These are phyloP conservation scores for Ophiobolus disseminans DNA, from an alignment of 2,329 filamentous ascomycete genomes.

Conservation along the genomic window DNA sequence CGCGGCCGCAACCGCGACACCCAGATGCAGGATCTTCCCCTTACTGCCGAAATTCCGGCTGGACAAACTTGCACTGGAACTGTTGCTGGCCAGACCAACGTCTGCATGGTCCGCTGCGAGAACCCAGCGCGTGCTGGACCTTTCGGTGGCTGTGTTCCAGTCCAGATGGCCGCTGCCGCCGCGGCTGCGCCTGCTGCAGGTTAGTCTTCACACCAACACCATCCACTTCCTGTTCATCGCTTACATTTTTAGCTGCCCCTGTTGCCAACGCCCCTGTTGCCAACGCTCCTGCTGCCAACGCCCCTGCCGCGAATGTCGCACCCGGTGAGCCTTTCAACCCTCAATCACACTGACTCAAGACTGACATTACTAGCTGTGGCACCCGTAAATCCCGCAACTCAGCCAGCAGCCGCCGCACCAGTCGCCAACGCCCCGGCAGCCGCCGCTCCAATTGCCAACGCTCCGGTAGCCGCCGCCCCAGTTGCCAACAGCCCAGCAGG, in stretches of 20 bases:
- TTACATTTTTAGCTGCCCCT: slow-evolving; percentile 9
- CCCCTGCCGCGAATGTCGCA: background rate
- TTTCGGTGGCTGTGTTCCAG: slow-evolving; percentile 67
- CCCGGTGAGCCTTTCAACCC: background rate
- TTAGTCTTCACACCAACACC: background rate
- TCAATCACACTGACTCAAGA: background rate
- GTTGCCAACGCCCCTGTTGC: slow-evolving; percentile 10
- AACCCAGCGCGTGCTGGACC: slow-evolving; percentile 67
- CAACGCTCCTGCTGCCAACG: slow-evolving; percentile 10
- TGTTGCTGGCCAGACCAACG: slow-evolving; percentile 64
- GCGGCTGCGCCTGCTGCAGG: slow-evolving; percentile 8
- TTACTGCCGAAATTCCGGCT: slow-evolving; percentile 65
- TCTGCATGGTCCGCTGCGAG: slow-evolving; percentile 69
- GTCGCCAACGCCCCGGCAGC: too few relatives aligned
- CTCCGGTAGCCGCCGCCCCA: slow-evolving; percentile 14
- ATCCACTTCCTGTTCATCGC: background rate
- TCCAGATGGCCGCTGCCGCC: slow-evolving; percentile 55
- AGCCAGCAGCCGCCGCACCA: too few relatives aligned
- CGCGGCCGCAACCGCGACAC: slow-evolving; percentile 53
- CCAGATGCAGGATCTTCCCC: slow-evolving; percentile 50
- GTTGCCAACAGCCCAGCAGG: slow-evolving; percentile 24
- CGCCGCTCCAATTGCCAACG: slow-evolving; percentile 7
- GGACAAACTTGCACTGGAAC: slow-evolving; percentile 65
- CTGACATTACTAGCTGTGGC: too few relatives aligned
- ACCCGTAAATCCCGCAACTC: too few relatives aligned